phyloP scores from a whole-genome alignment of 768 basidiomycete species.

The Neoboletus magnificus region DNA sequence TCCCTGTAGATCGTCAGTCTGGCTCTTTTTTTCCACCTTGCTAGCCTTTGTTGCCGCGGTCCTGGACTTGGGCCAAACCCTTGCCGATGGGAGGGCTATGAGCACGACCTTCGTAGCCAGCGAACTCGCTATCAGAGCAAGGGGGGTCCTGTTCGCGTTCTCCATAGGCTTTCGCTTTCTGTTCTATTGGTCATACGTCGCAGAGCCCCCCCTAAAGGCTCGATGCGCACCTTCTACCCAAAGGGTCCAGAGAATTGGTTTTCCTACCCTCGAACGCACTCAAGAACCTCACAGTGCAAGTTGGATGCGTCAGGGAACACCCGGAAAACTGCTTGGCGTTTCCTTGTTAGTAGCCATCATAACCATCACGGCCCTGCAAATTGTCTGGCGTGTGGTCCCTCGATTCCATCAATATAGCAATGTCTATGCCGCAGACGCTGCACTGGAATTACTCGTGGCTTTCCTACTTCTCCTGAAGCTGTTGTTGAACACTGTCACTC shows the following conservation, averaged over 20 bases:
- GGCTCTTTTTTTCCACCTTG: slow-evolving; percentile 55
- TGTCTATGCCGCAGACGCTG: slow-evolving; percentile 56
- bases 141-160: slow-evolving; percentile 58
- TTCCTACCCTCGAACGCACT: slow-evolving; percentile 15
- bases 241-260: slow-evolving; percentile 8
- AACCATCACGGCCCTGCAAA: slow-evolving; percentile 53
- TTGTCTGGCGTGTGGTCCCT: slow-evolving; percentile 55
- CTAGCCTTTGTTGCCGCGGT: slow-evolving; percentile 60
- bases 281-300: slow-evolving; percentile 48
- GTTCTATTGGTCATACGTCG: slow-evolving; percentile 67
- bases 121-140: slow-evolving; percentile 42
- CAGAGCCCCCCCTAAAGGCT: slow-evolving; percentile 45
- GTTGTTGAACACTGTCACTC: slow-evolving; percentile 50
- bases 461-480: slow-evolving; percentile 61
- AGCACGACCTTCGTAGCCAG: slow-evolving; percentile 17
- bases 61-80: slow-evolving; percentile 57
- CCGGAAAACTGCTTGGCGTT: slow-evolving; percentile 54
- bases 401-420: slow-evolving; percentile 37
- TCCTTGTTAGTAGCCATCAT: slow-evolving; percentile 43
- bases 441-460: slow-evolving; percentile 56
- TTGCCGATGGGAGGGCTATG: slow-evolving; percentile 37
- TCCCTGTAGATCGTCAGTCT: slow-evolving; percentile 41
- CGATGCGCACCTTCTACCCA: slow-evolving; percentile 28
- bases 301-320: slow-evolving; percentile 63
- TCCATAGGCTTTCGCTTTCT: slow-evolving; percentile 58